Evolutionary conservation across 768 basidiomycete genomes (phyloP), one percentile per base, ranked within the genome.

Genomic region (Tricholoma hemisulphureum): DNA sequence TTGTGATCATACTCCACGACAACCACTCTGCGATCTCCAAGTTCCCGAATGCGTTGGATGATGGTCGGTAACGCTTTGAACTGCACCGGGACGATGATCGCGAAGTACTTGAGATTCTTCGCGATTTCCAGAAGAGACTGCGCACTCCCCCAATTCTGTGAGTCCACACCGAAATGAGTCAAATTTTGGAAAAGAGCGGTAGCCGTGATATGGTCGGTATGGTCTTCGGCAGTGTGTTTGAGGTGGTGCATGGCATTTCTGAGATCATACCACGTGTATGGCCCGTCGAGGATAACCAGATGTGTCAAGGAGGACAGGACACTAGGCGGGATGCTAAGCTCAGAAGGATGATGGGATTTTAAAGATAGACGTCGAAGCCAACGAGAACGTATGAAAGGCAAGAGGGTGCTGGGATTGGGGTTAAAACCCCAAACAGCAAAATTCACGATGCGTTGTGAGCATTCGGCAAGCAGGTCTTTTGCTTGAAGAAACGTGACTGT

Each of bases 261-360:
- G 53, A 67, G 59, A 23, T 63, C 62, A 26, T 61, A 65, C 66
- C 66, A 71, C 1, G 41, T 57, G 20, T 61, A 63, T 1, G 63
- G 58, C 16, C 66, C 62, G 35, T 60, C 61, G 35, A 69, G 60
- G 28, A 72, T 63, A 31, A 63, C 53, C 0, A 72, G 60, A 57
- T 70, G 71, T 4, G 71, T 69, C 5, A 73, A 26, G 3, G 60
- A 53, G 16, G 67, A 53, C 6, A 68, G 46, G 9, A 69, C 56
- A 2, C 48, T 49, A 5, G 60, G 64, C 2, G 67, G 68, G 37
- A 70, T 65, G 24, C 43, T 63, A 14, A 67, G 61, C 32, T 66
- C 62, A 6, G 60, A 64, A n/a, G 56, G 35, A 16, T 55, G 61
- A 37, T 55, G 58, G 7, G 57, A 55, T 31, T n/a, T 59, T 1